Conservation (phyloP, 2,329 filamentous ascomycete genomes). For the Fusarium verrucosum region DNA sequence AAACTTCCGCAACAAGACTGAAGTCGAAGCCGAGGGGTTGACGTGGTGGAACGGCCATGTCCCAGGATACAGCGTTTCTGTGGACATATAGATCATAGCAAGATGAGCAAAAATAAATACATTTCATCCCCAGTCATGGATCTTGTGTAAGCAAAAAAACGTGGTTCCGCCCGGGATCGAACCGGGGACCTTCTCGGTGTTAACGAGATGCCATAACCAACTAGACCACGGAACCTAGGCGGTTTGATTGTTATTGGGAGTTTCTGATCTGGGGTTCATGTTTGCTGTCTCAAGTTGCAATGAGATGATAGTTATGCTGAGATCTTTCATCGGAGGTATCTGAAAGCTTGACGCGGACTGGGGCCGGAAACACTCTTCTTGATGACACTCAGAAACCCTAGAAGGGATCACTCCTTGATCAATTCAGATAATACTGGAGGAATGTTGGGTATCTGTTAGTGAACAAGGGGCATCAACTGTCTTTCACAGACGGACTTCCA, state of each 20-base stretch:
- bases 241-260: not conserved
- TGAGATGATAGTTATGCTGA: no score
- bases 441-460: not conserved
- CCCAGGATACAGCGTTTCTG: constrained; percentile 51
- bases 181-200: constrained; percentile 18
- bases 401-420: not conserved
- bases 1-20: constrained; percentile 42
- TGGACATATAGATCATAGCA: not conserved
- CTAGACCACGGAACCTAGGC: constrained; percentile 40
- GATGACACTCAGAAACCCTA: not conserved
- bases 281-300: fast-evolving
- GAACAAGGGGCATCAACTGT: not conserved
- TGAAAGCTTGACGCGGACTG: not conserved
- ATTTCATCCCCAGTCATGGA: not conserved
- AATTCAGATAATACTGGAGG: not conserved
- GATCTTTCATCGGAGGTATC: not conserved
- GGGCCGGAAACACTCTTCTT: not conserved
- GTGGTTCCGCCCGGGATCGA: constrained; percentile 15
- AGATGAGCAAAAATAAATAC: not conserved
- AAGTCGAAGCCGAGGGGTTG: constrained; percentile 43
- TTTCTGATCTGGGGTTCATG: fast-evolving
- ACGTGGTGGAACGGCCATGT: constrained; percentile 46
- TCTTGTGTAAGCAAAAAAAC: not conserved
- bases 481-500: not conserved
- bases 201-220: constrained; percentile 20